Base-by-base conservation (phyloP, 768 basidiomycete species). In the Boletus rex-veris region DNA sequence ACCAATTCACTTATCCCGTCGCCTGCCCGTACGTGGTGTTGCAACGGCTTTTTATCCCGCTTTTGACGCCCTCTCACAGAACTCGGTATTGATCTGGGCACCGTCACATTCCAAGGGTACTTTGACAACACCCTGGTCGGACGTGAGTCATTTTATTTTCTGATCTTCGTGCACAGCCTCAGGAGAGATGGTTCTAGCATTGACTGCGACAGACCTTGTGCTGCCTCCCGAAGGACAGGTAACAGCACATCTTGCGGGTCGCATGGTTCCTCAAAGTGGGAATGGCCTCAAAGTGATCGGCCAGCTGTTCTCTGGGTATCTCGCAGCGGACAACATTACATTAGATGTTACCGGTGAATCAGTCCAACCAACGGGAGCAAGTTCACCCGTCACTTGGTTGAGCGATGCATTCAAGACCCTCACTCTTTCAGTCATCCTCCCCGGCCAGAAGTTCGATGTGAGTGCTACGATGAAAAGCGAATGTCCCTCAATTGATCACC, bases 401-500 rank as follows among this genome's bases (percentile, higher is more conserved):
- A 85, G 78, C 43, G 74, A 78, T n/a, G 86, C 87, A 6, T 88
- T 89, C 73, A 76, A 83, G 70, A 81, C 84, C 6, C 70, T 89
- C 31, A 76, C 79, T 7, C 75, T 90, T 9, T 58, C 78, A 7
- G 86, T 89, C 28, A 77, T 71, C 28, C 73, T 90, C 12, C 83
- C 84, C 14, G 87, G 86, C 10, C 73, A 84, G 65, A 77, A 76
- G 52, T 81, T 79, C 57, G 64, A 76, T 42, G 82, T 79, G 51
- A 62, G 75, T 59, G 15, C 31, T 31, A 5, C 28, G 30, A 10
- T 19, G 33, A 39, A 28, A 48, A 40, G 16, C 18, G 0, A 33
- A 2, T 43, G 35, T 24, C 1, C 21, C 11, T 21, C n/a, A 28
- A 19, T 26, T 41, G 16, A 43, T 63, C 9, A 60, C 8, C 11